Evolutionary conservation across 2,329 filamentous ascomycete genomes (phyloP).

Genomic region (Talaromyces marneffei): DNA sequence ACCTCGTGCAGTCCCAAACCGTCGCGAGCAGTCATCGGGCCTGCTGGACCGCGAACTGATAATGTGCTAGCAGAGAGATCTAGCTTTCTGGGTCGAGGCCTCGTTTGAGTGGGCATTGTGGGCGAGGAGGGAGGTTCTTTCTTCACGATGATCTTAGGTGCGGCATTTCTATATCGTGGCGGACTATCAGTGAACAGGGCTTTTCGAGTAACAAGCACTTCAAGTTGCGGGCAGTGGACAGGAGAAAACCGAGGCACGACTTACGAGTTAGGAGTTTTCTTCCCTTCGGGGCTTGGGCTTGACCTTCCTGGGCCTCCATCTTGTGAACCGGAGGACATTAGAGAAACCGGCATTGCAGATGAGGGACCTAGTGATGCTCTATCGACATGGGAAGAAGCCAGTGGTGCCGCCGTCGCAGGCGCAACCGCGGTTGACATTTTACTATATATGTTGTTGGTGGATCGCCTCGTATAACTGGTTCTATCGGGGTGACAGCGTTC

Average conservation of each 20-base stretch:
- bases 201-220: not conserved
- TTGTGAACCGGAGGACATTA: conserved; percentile 27
- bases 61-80: conserved; percentile 43
- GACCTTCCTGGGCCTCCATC: conserved; percentile 31
- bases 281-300: conserved; percentile 32
- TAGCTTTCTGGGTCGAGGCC: conserved; percentile 42
- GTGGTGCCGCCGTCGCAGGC: conserved; percentile 38
- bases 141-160: conserved; percentile 81
- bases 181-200: conserved; percentile 16
- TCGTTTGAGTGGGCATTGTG: conserved; percentile 61
- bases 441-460: not conserved
- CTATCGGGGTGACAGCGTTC: not conserved
- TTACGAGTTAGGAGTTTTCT: conserved; percentile 44
- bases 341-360: conserved; percentile 31
- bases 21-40: conserved; percentile 69
- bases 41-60: conserved; percentile 62
- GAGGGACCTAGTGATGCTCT: conserved; percentile 43
- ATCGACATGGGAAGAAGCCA: conserved; percentile 40
- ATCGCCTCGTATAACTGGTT: not conserved
- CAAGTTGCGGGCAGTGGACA: not conserved
- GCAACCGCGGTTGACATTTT: conserved; percentile 47
- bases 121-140: conserved; percentile 86
- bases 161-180: conserved; percentile 45
- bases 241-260: conserved; percentile 19
- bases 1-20: conserved; percentile 77